phyloP scores from a whole-genome alignment of 768 basidiomycete genomes.

The Boletus barrowsii region DNA sequence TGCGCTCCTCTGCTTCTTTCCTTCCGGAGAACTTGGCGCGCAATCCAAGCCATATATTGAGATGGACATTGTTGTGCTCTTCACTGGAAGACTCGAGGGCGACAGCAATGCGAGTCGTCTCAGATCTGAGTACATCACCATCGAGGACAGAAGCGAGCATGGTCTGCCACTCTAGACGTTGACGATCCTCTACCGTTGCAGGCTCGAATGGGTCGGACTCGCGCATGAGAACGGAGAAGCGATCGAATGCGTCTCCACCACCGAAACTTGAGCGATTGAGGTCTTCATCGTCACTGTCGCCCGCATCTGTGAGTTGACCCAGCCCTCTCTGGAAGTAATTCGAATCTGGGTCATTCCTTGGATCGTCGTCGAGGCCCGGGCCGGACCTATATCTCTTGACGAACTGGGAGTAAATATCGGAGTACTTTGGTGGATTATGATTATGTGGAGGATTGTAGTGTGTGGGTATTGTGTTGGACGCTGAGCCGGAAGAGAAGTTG shows the following conservation, averaged over 20 bases:
- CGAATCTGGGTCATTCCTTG: slow-evolving; percentile 76
- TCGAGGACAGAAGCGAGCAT: slow-evolving; percentile 91
- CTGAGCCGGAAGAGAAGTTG: slow-evolving; percentile 28
- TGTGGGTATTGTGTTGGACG: slow-evolving; percentile 26
- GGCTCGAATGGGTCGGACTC: slow-evolving; percentile 67
- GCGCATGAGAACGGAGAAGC: slow-evolving; percentile 48
- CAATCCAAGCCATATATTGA: slow-evolving; percentile 85
- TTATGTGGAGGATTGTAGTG: slow-evolving; percentile 31
- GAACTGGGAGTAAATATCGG: slow-evolving; percentile 78
- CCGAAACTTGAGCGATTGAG: slow-evolving; percentile 39
- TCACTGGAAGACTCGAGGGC: slow-evolving; percentile 68
- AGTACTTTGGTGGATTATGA: slow-evolving; percentile 38
- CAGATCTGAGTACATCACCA: slow-evolving; percentile 92
- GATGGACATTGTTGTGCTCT: slow-evolving; percentile 62
- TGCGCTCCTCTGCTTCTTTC: slow-evolving; percentile 78
- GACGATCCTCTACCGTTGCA: slow-evolving; percentile 69
- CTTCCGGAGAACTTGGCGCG: slow-evolving; percentile 82
- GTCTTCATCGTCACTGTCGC: slow-evolving; percentile 77
- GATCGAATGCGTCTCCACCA: slow-evolving; percentile 48
- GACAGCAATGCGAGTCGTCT: slow-evolving; percentile 88
- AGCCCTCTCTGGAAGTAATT: slow-evolving; percentile 76
- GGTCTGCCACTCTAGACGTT: slow-evolving; percentile 92
- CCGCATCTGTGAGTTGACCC: slow-evolving; percentile 64
- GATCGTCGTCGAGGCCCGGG: slow-evolving; percentile 61
- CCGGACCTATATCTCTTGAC: slow-evolving; percentile 71